Evolutionary conservation across 805 yeast genomes (phyloP), one percentile per base, ranked within the genome.

Genomic region (Lachancea fermentati): DNA sequence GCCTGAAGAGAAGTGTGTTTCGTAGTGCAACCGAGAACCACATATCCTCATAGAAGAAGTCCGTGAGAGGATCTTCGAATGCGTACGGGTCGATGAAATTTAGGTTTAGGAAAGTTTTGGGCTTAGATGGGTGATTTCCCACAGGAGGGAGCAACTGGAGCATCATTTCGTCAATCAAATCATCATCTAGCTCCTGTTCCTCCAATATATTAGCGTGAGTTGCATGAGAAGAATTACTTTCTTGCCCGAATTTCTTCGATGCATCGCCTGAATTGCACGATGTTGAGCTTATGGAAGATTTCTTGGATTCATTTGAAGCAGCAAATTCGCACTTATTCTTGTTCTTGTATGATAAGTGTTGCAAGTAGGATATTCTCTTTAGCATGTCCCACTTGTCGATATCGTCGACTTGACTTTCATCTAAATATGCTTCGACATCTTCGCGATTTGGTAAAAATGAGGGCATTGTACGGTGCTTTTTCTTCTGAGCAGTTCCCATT

Each of bases 1-100:
- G 69, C 45, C 96, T 72, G 66, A 76, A 93, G 1, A 94, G 66
- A 44, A 76, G 71, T 0, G 97, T 87, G 55, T 93, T 93, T 52
- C 89, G 72, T 39, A 82, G 67, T 0, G 98, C 97, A 52, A 76
- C 78, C 4, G 81, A 81, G 57, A 72, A 75, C 96, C 96, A 91
- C 5, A 81, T 59, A 51, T 87, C 96, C 51, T 85, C 89, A 54
- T 78, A 86, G 58, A 93, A 93, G 2, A 75, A 76, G n/a, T 76
- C 82, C 44, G 74, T 77, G 35, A 93, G 58, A 0, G 98, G 99
- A 63, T 93, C 99, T 42, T 75, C 81, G 58, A 93, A 88, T 2
- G 77, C 68, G 61, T 85, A 89, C 1, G 98, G 98, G 58, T 88
- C 97, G 45, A 93, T 72, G 42, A 79, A 81, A 19, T 50, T 56